A percentile compares a stretch with the other conserved stretches of the same genome.
phyloP scores from a whole-genome alignment of 2,329 filamentous ascomycete species.

The Rutstroemia sp. region DNA sequence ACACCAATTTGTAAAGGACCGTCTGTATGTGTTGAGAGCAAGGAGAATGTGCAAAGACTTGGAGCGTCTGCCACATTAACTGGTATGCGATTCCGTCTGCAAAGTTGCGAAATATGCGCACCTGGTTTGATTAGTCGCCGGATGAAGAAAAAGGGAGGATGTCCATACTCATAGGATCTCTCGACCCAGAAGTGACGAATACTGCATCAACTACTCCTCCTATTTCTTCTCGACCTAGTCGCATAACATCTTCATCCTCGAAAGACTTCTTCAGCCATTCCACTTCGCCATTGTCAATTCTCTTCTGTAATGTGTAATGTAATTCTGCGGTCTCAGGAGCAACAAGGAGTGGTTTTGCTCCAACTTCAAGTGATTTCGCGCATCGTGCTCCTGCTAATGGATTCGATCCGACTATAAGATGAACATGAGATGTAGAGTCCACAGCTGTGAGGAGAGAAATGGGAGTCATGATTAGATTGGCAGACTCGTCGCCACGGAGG shows the following conservation, averaged over 20 bases:
- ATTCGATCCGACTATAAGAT: slow-evolving; percentile 81
- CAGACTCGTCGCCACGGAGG: background rate
- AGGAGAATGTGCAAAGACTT: slow-evolving; percentile 77
- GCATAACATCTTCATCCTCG: slow-evolving; percentile 62
- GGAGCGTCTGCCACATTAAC: slow-evolving; percentile 89
- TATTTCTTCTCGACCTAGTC: slow-evolving; percentile 73
- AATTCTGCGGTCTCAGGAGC: slow-evolving; percentile 56
- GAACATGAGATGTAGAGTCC: slow-evolving; percentile 62
- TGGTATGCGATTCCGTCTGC: slow-evolving; percentile 74
- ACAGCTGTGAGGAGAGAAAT: slow-evolving; percentile 62
- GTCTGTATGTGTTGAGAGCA: slow-evolving; percentile 83
- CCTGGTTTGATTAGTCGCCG: slow-evolving; percentile 33
- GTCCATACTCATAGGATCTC: slow-evolving; percentile 34
- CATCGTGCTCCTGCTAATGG: slow-evolving; percentile 82
- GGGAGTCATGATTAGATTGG: slow-evolving; percentile 13
- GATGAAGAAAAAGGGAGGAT: background rate
- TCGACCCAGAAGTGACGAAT: slow-evolving; percentile 65
- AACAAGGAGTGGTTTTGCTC: slow-evolving; percentile 73
- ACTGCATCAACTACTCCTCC: slow-evolving; percentile 79
- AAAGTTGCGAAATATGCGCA: slow-evolving; percentile 64
- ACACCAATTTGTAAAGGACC: slow-evolving; percentile 92
- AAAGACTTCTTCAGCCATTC: slow-evolving; percentile 62
- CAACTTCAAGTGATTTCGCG: slow-evolving; percentile 69
- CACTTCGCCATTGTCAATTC: slow-evolving; percentile 59
- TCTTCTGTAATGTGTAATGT: slow-evolving; percentile 51